Base-by-base conservation (phyloP, 2,329 filamentous ascomycete genomes). In the Davidsoniella eucalypti region DNA sequence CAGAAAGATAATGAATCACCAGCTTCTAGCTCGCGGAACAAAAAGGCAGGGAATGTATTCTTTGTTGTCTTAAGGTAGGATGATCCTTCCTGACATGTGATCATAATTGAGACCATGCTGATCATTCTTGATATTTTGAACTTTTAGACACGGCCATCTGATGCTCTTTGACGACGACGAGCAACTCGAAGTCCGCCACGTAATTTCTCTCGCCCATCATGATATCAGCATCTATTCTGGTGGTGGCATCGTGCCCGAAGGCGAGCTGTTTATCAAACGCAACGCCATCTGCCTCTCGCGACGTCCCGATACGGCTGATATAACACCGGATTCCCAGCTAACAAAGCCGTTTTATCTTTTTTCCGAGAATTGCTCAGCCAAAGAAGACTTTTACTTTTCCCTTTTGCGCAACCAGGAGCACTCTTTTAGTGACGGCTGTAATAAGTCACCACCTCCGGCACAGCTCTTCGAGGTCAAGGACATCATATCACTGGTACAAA, bases 111-210 rank as follows among this genome's bases (percentile, higher is more conserved):
- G 5, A 9, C 8, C 2, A 36, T 26, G 25, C 18, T 39, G 29
- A 21, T 12, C 50, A 6, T 25, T 40, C 48, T 55, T 51, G 45
- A 52, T 47, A 47, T 36, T 29, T 43, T 29, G 54, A 44, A 41
- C n/a, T 12, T 16, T 45, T 54, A 88, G 87, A 61, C 88, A 95
- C 64, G 88, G 90, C 37, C 88, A 96, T 62, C 69, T 98, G 47
- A 95, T 98, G 86, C 78, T 98, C 8, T 98, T 95, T 64, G 92
- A 98, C 62, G 88, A 96, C 60, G 80, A 87, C 49, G 87, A 94
- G 57, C 88, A 96, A 64, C 73, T 95, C 57, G 92, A 98, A 65
- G 92, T 98, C 14, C 83, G 90, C 55, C 87, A 96, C 66, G 92
- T 98, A 50, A 86, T 98, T 51, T 94, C 88, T 0, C 74, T 98